These are phyloP conservation scores for Lachnellula cervina DNA, from an alignment of 2,329 filamentous ascomycete species.

Conservation along the genomic window DNA sequence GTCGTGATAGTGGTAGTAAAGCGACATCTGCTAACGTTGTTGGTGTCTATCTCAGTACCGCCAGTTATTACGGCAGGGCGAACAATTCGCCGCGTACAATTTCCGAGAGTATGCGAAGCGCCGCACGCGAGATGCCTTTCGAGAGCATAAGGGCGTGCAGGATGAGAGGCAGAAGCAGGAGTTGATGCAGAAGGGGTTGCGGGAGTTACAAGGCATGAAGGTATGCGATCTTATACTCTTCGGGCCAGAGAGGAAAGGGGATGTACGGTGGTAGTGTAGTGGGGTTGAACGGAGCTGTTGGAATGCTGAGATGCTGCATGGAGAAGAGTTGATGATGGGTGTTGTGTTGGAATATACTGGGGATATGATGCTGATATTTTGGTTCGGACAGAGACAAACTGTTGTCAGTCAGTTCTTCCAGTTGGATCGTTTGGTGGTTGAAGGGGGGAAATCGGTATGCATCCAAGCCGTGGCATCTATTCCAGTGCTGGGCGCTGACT, in stretches of 20 bases:
- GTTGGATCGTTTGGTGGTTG: slow-evolving; percentile 84
- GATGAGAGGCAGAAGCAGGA: slow-evolving; percentile 80
- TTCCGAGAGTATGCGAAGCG: slow-evolving; percentile 95
- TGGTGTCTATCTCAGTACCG: slow-evolving; percentile 62
- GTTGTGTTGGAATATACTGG: neutral
- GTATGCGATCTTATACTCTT: slow-evolving; percentile 44
- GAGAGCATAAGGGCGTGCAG: slow-evolving; percentile 67
- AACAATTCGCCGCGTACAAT: slow-evolving; percentile 90
- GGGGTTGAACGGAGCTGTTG: neutral
- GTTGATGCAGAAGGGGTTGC: slow-evolving; percentile 80
- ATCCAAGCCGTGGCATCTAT: too few species aligned
- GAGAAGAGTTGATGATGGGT: neutral
- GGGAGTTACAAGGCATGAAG: slow-evolving; percentile 87
- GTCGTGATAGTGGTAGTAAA: neutral
- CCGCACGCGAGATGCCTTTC: slow-evolving; percentile 85
- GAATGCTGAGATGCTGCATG: neutral
- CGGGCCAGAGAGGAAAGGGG: neutral
- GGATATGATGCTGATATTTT: slow-evolving; percentile 13
- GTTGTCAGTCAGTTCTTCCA: slow-evolving; percentile 94
- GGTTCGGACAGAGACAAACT: slow-evolving; percentile 72
- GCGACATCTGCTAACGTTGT: neutral
- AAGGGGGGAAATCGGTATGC: slow-evolving; percentile 73
- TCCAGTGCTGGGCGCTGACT: slow-evolving; percentile 8
- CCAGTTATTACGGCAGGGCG: slow-evolving; percentile 78
- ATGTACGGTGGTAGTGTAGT: neutral